phyloP scores from a whole-genome alignment of 495 filamentous ascomycete species.

The Barbatosphaeria neglecta region DNA sequence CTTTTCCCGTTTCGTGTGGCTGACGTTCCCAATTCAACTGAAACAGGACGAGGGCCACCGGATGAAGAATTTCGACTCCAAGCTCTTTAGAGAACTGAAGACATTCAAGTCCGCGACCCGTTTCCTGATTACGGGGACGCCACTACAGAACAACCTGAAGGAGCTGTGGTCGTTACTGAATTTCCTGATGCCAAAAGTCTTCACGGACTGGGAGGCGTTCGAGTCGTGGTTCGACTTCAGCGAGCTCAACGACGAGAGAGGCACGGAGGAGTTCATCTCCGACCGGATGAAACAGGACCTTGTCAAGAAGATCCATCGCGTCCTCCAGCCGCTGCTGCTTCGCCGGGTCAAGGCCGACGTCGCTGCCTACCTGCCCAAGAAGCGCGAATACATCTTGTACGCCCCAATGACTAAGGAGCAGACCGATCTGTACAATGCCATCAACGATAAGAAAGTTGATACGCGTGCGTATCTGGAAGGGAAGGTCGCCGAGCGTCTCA shows the following conservation, averaged over 20 bases:
- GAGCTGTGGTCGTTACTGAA: conserved; percentile 94
- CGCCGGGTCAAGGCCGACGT: conserved; percentile 89
- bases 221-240: conserved; percentile 96
- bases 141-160: conserved; percentile 88
- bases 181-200: conserved; percentile 85
- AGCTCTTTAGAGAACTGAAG: conserved; percentile 76
- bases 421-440: conserved; percentile 79
- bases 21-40: conserved; percentile 3
- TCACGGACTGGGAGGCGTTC: conserved; percentile 79
- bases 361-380: conserved; percentile 78
- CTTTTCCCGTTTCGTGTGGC: not conserved
- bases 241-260: conserved; percentile 63
- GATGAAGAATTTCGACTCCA: conserved; percentile 92
- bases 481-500: conserved; percentile 65
- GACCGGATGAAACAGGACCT: conserved; percentile 73
- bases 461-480: conserved; percentile 73
- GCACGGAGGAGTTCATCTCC: conserved; percentile 57
- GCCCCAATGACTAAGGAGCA: conserved; percentile 82
- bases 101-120: conserved; percentile 81
- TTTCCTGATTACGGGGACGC: conserved; percentile 88
- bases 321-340: conserved; percentile 83
- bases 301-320: conserved; percentile 79
- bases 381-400: conserved; percentile 90
- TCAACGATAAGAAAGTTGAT: conserved; percentile 57
- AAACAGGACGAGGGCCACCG: conserved; percentile 90